Base-by-base conservation (phyloP, 1,284 basidiomycete species). In the Porodaedalea pini region DNA sequence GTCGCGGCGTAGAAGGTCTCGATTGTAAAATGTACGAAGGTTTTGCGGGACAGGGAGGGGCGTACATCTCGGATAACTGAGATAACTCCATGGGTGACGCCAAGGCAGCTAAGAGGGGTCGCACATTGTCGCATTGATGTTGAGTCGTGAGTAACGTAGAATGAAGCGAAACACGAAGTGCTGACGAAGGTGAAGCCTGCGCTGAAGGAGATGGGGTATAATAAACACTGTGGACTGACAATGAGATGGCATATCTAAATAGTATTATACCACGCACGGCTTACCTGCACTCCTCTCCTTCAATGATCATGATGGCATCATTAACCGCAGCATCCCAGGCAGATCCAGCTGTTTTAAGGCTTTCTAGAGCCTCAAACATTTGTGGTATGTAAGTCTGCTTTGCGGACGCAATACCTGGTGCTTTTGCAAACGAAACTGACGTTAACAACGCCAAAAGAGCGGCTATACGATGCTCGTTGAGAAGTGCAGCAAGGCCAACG, bases 21-120 rank as follows among this genome's bases (percentile, higher is more conserved):
- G 69, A 36, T 39, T 57, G 60, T 34, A 71, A 66, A 23, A 64
- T 59, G 61, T 78, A 75, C 7, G 68, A 61, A 4, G 75, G 67
- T 56, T 75, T 76, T 27, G 77, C 68, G 11, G 85, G 83, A 1
- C 84, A 87, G 0, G 88, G 78, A 2, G 90, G 90, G 0, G 87
- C 87, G 68, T 92, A 92, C 89, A 92, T 92, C 69, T 90, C 88
- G 2, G 86, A 76, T 7, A 92, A 75, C 64, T 89, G 89, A 7
- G 83, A 76, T 13, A 90, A 73, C 62, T 88, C 84, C 13, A 77
- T 67, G 0, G 86, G 84, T 2, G 80, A 81, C 0, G 89, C 85
- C 51, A 92, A 78, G 6, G 88, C 88, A 2, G 84, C 78, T 45
- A 92, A 78, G 1, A 91, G 77, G 54, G 86, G 84, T 25, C 89